Percentiles rank a stretch among this genome's conserved stretches.
These are phyloP conservation scores for Diaporthe destruens DNA, from an alignment of 2,329 filamentous ascomycete species.

Conservation along the genomic window DNA sequence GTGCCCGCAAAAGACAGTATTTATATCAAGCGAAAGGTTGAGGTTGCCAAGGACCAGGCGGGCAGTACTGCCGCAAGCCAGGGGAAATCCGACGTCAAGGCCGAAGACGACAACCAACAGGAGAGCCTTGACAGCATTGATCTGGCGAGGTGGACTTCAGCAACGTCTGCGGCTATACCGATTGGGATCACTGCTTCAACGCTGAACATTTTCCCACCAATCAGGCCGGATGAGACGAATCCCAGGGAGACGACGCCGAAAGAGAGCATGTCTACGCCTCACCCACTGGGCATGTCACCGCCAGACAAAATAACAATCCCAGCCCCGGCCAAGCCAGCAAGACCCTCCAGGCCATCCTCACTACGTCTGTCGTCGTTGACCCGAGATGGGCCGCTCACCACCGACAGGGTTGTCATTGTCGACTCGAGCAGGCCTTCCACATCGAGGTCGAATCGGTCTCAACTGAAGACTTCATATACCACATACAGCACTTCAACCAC, in stretches of 20 bases:
- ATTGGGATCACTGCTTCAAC: slow-evolving; percentile 22
- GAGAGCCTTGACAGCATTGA: background rate
- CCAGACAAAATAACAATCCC: slow-evolving; percentile 17
- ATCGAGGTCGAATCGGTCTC: slow-evolving; percentile 39
- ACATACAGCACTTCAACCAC: slow-evolving; percentile 49
- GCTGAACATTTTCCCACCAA: background rate
- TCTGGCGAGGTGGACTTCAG: slow-evolving; percentile 17
- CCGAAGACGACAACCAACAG: slow-evolving; percentile 4
- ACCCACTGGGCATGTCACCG: slow-evolving; percentile 37
- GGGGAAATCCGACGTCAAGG: background rate
- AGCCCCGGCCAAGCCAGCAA: slow-evolving; percentile 16
- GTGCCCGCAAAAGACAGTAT: slow-evolving; percentile 35
- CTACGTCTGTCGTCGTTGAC: slow-evolving; percentile 35
- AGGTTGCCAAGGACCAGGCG: background rate
- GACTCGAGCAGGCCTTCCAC: slow-evolving; percentile 46
- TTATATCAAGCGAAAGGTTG: slow-evolving; percentile 1
- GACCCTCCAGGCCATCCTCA: slow-evolving; percentile 33
- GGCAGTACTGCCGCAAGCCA: background rate
- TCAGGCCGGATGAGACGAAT: background rate
- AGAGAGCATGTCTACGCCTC: background rate
- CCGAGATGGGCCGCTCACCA: slow-evolving; percentile 11
- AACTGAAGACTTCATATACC: slow-evolving; percentile 43
- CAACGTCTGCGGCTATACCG: slow-evolving; percentile 14
- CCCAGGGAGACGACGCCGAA: background rate
- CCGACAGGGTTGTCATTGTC: slow-evolving; percentile 43